Base-by-base conservation (phyloP, 1,139 yeast genomes). In the Williopsis jadinii region DNA sequence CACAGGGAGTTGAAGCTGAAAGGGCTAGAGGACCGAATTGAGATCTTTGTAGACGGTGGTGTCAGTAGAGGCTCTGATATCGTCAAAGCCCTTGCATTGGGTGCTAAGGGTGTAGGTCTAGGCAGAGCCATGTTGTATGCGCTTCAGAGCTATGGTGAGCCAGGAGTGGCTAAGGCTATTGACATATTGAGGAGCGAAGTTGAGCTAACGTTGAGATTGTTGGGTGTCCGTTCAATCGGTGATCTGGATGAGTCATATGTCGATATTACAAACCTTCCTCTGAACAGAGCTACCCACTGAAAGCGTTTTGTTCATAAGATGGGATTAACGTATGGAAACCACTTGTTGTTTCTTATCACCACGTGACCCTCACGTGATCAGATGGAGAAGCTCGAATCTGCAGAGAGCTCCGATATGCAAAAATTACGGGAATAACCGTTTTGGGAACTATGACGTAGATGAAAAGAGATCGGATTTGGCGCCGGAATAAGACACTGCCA, bases 91-190 rank as follows among this genome's bases (percentile, higher is more conserved):
- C 63, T 80, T 5, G 77, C 83, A 45, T 60, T 80, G 14, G 88
- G 87, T 15, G 85, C 84, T 13, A 70, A 71, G 41, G 85, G 84
- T 13, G 85, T 80, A 28, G 86, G 83, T 3, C 57, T 77, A 34
- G 83, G 84, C 9, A 63, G 83, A 52, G 80, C 82, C 2, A 75
- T 77, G 56, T 59, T 75, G 19, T 77, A 75, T 49, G 79, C 82
- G 9, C 68, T 76, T 73, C 67, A 76, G 4, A 62, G 77, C 0
- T 76, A 75, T 48, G 82, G 82, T 1, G 80, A 73, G 42, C 75
- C 66, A 3, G 84, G 83, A 29, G 76, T 74, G 24, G 61, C 56
- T 41, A 71, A 67, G 51, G 79, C 80, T 4, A 70, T 74, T 43
- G 74, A 73, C 47, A 61, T 76, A 3, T 61, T 77, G 47, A 72